Evolutionary conservation across 306 rosid species (phyloP).

Genomic region (Dalbergia cultrata): DNA sequence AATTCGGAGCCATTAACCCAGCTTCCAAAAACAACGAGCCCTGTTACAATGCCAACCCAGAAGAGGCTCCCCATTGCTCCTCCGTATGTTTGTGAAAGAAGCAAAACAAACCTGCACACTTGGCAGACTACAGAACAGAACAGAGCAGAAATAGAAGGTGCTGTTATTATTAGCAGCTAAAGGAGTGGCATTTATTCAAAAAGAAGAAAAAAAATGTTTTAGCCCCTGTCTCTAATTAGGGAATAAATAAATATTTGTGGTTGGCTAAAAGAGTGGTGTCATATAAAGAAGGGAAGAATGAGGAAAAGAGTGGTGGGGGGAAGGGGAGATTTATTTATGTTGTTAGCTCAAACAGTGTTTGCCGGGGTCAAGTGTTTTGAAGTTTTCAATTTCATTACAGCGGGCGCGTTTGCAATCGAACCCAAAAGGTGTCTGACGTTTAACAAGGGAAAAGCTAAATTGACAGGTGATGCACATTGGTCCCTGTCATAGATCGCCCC

Average conservation of each 20-base stretch:
- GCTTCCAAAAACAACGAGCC: conserved; percentile 46
- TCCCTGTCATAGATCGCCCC: conserved; percentile 16
- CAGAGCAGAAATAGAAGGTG: too few relatives aligned
- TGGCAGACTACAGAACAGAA: too few relatives aligned
- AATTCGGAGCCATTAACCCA: conserved; percentile 61
- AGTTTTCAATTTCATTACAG: conserved; percentile 24
- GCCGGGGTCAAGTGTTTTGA: conserved; percentile 44
- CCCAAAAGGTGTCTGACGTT: background rate
- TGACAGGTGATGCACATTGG: background rate
- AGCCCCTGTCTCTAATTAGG: background rate
- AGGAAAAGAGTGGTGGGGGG: conserved; percentile 1
- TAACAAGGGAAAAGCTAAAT: background rate
- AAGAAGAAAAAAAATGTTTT: background rate
- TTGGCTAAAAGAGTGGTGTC: background rate
- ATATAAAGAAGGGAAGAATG: too few relatives aligned
- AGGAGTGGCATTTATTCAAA: background rate
- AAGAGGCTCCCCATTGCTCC: conserved; percentile 53
- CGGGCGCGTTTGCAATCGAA: conserved; percentile 29
- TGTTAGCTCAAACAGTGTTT: conserved; percentile 12
- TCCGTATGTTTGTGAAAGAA: conserved; percentile 33
- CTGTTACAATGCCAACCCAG: conserved; percentile 55
- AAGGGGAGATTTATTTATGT: conserved; percentile 15
- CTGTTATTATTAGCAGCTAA: background rate
- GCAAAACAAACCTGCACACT: background rate
- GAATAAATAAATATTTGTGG: background rate